Base-by-base conservation (phyloP, 2,329 filamentous ascomycete species). In the Penicillium janthinellum region DNA sequence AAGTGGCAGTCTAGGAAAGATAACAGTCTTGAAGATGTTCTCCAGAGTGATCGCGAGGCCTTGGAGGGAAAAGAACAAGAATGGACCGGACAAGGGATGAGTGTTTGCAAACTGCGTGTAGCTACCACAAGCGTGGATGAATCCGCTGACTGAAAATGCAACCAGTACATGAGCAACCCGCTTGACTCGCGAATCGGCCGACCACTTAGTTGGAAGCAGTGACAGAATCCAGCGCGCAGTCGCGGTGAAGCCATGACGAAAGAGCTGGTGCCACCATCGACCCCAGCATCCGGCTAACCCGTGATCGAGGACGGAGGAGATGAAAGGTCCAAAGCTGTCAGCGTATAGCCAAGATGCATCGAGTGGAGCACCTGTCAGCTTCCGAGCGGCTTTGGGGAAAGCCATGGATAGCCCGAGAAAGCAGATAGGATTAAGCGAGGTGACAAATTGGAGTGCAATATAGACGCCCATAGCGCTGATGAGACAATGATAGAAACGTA, bases 211-310 rank as follows among this genome's bases (percentile, higher is more conserved):
- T 69, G 55, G 67, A 12, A 58, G 61, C n/a, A 34, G 73, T 67
- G 54, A 75, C 67, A 65, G 71, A 64, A 62, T 63, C 66, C 59
- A 86, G 51, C 65, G 80, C 72, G 17, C 81, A 25, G 65, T 73
- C 25, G 63, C 70, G 75, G 42, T 61, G 55, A 61, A 73, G 65
- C 85, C 86, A 57, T 87, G 83, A 0, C 92, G 89, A 77, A 96
- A 96, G 2, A 89, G 88, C 76, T 97, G 93, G 74, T 98, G 94
- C 94, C 94, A 97, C 83, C 87, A 94, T 22, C 81, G 82, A 47
- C 90, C 88, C 94, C 94, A 98, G 77, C 89, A 90, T 0, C 92
- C 93, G 0, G 85, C 83, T 1, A 97, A 80, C 0, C 94, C 93
- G 59, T 86, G 81, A 62, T 92, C 85, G 11, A 78, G 57, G 5